Evolutionary conservation across 257 asterid species (phyloP), one percentile per base, ranked within the genome.

Genomic region (Solanum piurae): DNA sequence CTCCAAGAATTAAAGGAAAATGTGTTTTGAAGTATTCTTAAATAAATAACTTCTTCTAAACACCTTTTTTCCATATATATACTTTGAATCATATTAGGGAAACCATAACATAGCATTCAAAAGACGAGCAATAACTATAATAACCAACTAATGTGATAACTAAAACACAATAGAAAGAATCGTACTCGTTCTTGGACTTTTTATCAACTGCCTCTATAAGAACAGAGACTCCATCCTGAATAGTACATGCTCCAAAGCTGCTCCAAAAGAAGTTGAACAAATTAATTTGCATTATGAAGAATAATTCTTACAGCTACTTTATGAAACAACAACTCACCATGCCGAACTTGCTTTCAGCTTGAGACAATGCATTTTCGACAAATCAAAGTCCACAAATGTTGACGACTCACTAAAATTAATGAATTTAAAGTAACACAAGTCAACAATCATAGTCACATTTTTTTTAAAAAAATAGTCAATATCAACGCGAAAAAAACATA

Each of bases 301-400:
- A 2, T n/a, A 64, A 42, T 38, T 21, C 44, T 75, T 49, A 29
- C 33, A 25, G 44, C 69, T 83, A 44, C 44, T 83, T 18, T 82
- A 68, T 16, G 62, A 27, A 86, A 25, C 60, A 8, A 38, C 27
- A 49, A 58, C 25, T 87, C 90, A 93, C 94, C 95, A 90, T 55
- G 90, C 88, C 31, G 93, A 91, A 79, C 95, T 88, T 91, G 93
- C 93, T 87, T 90, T 93, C 38, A 93, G 93, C 91, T 90, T 92
- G 90, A 89, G 87, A 66, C 84, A 89, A 68, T 89, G 91, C 25
- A 36, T 49, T 68, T 87, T 84, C 73, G 91, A 42, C 8, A 42
- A 44, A 33, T 68, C 68, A 79, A 76, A 92, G 91, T 93, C 88
- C 86, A 91, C 91, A 21, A 46, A 88, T 27, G 64, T 18, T 52